Evolutionary conservation across 257 asterid species (phyloP).

Genomic region (Leonotis leonurus): DNA sequence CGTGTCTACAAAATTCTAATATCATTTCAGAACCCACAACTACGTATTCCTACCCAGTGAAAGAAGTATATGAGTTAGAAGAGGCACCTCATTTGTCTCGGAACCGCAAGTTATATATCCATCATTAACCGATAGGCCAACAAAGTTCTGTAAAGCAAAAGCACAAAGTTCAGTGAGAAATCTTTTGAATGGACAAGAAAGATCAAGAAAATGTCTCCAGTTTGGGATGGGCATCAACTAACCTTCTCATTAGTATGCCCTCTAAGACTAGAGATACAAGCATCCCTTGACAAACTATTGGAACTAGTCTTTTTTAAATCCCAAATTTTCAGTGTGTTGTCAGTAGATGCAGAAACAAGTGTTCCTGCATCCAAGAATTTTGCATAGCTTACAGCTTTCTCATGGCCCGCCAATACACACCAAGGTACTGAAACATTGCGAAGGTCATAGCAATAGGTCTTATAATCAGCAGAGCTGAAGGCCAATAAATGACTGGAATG

Average conservation of each 20-base stretch:
- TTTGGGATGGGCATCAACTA: constrained; percentile 13
- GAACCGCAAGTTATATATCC: constrained; percentile 95
- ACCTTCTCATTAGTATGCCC: constrained; percentile 98
- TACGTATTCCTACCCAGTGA: background rate
- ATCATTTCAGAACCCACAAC: background rate
- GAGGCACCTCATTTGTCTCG: constrained; percentile 82
- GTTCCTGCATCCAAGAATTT: constrained; percentile 74
- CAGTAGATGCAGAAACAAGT: constrained; percentile 86
- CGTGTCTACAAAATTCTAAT: background rate
- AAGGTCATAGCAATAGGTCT: constrained; percentile 84
- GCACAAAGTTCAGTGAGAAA: constrained; percentile 20
- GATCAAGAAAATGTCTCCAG: constrained; percentile 1
- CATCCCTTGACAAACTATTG: constrained; percentile 56
- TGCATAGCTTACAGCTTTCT: constrained; percentile 81
- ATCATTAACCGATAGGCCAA: constrained; percentile 82
- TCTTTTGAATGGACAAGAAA: background rate
- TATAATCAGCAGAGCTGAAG: constrained; percentile 83
- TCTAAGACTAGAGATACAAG: constrained; percentile 66
- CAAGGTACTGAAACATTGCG: constrained; percentile 71
- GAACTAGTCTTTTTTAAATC: constrained; percentile 76
- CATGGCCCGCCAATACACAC: constrained; percentile 89
- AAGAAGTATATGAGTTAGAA: constrained; percentile 8
- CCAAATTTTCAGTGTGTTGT: constrained; percentile 89
- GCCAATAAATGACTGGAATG: constrained; percentile 64
- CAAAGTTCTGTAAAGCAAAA: constrained; percentile 71